Evolutionary conservation across 768 basidiomycete species (phyloP).

Genomic region (Cyclocybe cylindracea): DNA sequence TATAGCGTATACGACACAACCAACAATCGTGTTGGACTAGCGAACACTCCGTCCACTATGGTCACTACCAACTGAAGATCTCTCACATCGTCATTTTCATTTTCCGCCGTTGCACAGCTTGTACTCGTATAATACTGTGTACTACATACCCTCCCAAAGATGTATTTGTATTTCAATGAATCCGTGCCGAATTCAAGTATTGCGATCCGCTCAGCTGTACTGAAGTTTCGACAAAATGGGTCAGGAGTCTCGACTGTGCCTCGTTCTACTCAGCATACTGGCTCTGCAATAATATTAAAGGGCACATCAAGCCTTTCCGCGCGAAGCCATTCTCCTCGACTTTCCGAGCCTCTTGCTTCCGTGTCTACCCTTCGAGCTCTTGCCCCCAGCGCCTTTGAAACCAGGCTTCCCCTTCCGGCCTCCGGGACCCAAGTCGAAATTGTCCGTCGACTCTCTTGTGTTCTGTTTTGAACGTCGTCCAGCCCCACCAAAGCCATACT

Average conservation of each 20-base stretch:
- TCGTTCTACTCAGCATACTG: too few species aligned
- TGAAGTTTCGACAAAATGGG: too few species aligned
- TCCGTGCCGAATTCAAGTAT: too few species aligned
- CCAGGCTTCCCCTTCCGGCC: neutral
- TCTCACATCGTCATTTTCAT: too few species aligned
- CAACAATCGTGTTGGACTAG: conserved; percentile 37
- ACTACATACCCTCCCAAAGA: too few species aligned
- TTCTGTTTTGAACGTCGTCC: conserved; percentile 79
- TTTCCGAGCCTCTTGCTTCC: conserved; percentile 11
- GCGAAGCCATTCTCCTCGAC: conserved; percentile 8
- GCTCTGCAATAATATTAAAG: too few species aligned
- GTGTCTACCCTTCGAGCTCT: conserved; percentile 1
- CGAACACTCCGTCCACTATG: conserved; percentile 35
- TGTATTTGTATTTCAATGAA: too few species aligned
- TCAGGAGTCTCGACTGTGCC: too few species aligned
- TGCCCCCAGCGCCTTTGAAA: neutral
- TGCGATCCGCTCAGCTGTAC: too few species aligned
- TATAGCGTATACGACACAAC: conserved; percentile 55
- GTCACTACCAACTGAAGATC: conserved; percentile 33
- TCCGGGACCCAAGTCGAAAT: conserved; percentile 51
- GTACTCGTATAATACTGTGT: too few species aligned
- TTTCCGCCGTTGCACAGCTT: too few species aligned
- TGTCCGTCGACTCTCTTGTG: conserved; percentile 77
- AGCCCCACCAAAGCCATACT: conserved; percentile 80
- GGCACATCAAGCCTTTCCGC: too few species aligned